phyloP scores from a whole-genome alignment of 306 rosid genomes.

The Gastrolobium villosum region DNA sequence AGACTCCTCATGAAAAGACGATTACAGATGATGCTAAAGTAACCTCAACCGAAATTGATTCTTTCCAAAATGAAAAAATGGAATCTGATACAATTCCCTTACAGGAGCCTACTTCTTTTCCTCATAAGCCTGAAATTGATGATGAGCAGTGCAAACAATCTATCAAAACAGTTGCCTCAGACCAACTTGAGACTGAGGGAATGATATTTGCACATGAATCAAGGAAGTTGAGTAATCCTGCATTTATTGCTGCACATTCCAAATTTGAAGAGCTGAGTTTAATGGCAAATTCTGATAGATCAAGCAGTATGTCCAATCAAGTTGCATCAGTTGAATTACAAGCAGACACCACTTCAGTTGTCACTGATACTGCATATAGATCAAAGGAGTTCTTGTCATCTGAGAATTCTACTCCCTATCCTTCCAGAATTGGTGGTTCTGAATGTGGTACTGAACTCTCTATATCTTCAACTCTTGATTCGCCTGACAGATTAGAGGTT shows the following conservation, averaged over 20 bases:
- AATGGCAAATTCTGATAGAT: conserved; percentile 54
- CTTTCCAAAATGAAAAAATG: conserved; percentile 47
- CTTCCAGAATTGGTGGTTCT: conserved; percentile 72
- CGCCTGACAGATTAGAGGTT: conserved; percentile 77
- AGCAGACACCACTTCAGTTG: conserved; percentile 51
- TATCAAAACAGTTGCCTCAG: conserved; percentile 67
- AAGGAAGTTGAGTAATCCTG: conserved; percentile 72
- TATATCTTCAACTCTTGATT: conserved; percentile 88
- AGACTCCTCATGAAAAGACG: conserved; percentile 55
- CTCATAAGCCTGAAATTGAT: conserved; percentile 60
- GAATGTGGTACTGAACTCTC: conserved; percentile 89
- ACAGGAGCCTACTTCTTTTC: conserved; percentile 54
- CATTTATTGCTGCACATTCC: conserved; percentile 77
- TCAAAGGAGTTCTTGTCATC: conserved; percentile 58
- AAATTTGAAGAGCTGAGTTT: conserved; percentile 79
- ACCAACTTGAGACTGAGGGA: conserved; percentile 75
- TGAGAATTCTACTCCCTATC: conserved; percentile 61
- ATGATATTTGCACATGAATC: conserved; percentile 65
- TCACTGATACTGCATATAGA: conserved; percentile 53
- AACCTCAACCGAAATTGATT: conserved; percentile 49
- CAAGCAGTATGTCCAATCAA: conserved; percentile 54
- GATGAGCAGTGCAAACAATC: conserved; percentile 64
- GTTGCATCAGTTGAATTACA: conserved; percentile 66
- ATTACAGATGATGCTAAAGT: conserved; percentile 54
- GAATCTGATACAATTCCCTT: conserved; percentile 50